Percentiles rank a stretch among this genome's conserved stretches.
Conservation (phyloP, 345 rosid genomes). For the Cardamine occulta region DNA sequence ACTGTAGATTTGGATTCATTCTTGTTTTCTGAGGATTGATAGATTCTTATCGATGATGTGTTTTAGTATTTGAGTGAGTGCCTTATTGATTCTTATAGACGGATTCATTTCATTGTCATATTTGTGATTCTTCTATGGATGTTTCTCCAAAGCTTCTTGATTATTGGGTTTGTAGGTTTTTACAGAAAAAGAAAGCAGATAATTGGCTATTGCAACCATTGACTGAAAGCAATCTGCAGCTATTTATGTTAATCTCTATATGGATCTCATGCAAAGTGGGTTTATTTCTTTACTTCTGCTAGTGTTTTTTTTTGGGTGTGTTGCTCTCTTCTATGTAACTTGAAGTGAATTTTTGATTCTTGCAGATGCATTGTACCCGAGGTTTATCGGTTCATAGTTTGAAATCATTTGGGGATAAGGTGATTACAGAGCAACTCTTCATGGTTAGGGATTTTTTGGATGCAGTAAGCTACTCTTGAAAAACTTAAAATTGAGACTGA, state of each 20-base stretch:
- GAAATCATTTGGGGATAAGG: conserved; percentile 57
- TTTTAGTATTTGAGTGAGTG: no score
- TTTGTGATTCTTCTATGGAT: no score
- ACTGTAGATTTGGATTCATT: not conserved
- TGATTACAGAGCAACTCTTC: conserved; percentile 73
- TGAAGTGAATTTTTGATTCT: conserved; percentile 14
- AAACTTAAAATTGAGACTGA: not conserved
- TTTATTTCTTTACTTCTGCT: not conserved
- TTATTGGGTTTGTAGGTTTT: conserved; percentile 42
- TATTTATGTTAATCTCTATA: conserved; percentile 65
- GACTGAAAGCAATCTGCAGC: conserved; percentile 72
- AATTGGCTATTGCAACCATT: conserved; percentile 71
- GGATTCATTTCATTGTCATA: no score
- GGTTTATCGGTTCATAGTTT: conserved; percentile 56
- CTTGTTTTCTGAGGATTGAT: not conserved
- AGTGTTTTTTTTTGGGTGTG: not conserved
- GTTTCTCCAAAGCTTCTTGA: no score
- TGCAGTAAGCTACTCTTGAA: conserved; percentile 57
- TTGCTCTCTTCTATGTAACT: conserved; percentile 42
- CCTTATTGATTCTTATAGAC: no score
- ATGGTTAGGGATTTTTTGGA: conserved; percentile 65
- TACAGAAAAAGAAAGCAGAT: conserved; percentile 31
- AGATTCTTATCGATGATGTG: not conserved
- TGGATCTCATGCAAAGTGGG: conserved; percentile 83
- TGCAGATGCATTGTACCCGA: conserved; percentile 54